Percentiles rank a stretch among this genome's conserved stretches.
phyloP scores from a whole-genome alignment of 139 green algal genomes.

The Bryopsis sp. region DNA sequence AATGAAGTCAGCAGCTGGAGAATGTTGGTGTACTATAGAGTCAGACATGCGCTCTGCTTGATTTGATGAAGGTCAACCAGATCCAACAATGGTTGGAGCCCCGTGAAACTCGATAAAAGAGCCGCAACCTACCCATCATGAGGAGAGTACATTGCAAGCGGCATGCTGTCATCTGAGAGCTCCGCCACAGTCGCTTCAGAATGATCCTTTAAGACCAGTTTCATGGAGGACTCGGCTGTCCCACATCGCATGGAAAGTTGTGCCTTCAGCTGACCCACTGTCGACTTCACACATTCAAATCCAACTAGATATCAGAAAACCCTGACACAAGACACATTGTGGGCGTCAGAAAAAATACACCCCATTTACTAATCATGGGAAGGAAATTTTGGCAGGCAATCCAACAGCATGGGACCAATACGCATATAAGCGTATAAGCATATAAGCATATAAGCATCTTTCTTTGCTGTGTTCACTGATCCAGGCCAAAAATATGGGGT shows the following conservation, averaged over 20 bases:
- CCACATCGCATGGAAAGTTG: slow-evolving; percentile 85
- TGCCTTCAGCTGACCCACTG: slow-evolving; percentile 69
- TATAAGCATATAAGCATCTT: no score
- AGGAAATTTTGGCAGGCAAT: no score
- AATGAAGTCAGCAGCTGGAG: neutral
- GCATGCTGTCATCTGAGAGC: slow-evolving; percentile 48
- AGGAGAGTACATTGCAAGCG: slow-evolving; percentile 93
- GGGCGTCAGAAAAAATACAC: no score
- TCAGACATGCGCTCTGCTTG: neutral
- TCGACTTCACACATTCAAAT: slow-evolving; percentile 48
- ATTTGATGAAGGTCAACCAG: neutral
- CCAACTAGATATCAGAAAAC: no score
- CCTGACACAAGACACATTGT: no score
- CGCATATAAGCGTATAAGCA: no score
- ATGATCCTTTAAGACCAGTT: slow-evolving; percentile 76
- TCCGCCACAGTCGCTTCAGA: slow-evolving; percentile 33
- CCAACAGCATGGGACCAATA: no score
- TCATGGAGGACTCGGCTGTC: slow-evolving; percentile 65
- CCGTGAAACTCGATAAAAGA: neutral
- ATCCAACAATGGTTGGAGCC: neutral
- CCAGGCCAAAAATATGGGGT: no score
- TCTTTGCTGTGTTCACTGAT: no score
- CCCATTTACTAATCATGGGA: no score
- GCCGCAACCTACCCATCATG: slow-evolving; percentile 50
- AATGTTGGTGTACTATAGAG: neutral